A percentile compares a stretch with the other conserved stretches of the same genome.
Evolutionary conservation across 2,329 filamentous ascomycete species (phyloP).

Genomic region (Fusarium sp.): DNA sequence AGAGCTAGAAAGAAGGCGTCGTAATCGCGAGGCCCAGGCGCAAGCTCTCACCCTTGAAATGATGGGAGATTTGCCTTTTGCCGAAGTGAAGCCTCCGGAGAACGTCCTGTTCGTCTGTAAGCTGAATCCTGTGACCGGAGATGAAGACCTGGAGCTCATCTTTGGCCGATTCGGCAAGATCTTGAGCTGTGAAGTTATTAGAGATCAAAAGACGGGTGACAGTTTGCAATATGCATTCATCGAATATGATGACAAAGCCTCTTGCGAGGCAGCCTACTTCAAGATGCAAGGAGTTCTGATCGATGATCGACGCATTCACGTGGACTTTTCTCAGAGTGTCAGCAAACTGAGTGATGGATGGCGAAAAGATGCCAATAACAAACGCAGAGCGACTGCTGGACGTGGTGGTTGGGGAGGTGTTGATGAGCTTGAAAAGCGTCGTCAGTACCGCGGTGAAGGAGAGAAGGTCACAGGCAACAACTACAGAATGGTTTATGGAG

Average conservation of each 20-base stretch:
- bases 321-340: conserved; percentile 98
- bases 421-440: conserved; percentile 86
- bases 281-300: conserved; percentile 99
- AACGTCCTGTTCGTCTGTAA: conserved; percentile 99
- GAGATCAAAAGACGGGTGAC: conserved; percentile 93
- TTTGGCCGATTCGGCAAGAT: conserved; percentile 98
- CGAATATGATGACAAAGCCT: conserved; percentile 91
- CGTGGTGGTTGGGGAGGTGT: conserved; percentile 92
- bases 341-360: conserved; percentile 89
- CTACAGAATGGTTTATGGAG: conserved; percentile 87
- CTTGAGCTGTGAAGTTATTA: conserved; percentile 93
- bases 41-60: conserved; percentile 97
- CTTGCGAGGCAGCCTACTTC: conserved; percentile 95
- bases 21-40: conserved; percentile 90
- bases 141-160: conserved; percentile 94
- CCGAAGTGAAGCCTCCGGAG: conserved; percentile 96
- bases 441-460: conserved; percentile 84
- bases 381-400: conserved; percentile 70
- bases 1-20: conserved; percentile 80
- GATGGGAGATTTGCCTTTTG: conserved; percentile 97
- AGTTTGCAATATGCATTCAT: conserved; percentile 98
- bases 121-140: conserved; percentile 94
- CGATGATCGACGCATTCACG: conserved; percentile 96
- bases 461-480: conserved; percentile 60
- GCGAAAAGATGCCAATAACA: conserved; percentile 86